phyloP scores from a whole-genome alignment of 2,329 filamentous ascomycete species.

The Rhytidhysteron rufulum region DNA sequence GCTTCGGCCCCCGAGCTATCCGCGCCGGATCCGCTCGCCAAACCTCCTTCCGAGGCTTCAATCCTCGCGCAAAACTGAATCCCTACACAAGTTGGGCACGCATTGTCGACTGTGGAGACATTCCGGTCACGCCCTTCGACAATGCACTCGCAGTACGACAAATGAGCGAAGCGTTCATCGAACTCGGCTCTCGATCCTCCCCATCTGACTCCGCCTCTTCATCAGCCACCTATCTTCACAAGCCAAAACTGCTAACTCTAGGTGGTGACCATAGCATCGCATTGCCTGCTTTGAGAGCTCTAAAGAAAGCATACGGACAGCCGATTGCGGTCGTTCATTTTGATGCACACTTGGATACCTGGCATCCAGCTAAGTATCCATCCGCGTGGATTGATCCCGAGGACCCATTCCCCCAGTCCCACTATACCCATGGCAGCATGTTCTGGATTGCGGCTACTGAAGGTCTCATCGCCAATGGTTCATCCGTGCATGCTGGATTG shows the following conservation, averaged over 20 bases:
- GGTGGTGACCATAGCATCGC: conserved; percentile 51
- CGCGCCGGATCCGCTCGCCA: conserved; percentile 79
- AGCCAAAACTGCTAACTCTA: conserved; percentile 45
- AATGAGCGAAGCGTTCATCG: conserved; percentile 76
- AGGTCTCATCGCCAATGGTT: conserved; percentile 70
- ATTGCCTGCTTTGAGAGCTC: conserved; percentile 47
- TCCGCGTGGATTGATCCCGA: conserved; percentile 61
- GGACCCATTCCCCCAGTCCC: conserved; percentile 58
- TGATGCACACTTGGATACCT: conserved; percentile 72
- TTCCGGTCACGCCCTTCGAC: conserved; percentile 82
- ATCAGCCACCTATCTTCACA: conserved; percentile 38
- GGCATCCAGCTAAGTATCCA: conserved; percentile 78
- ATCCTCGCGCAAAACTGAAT: conserved; percentile 76
- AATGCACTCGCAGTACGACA: conserved; percentile 76
- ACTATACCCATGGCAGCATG: conserved; percentile 87
- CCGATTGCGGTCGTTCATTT: conserved; percentile 50
- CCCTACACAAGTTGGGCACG: conserved; percentile 76
- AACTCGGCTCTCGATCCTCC: conserved; percentile 54
- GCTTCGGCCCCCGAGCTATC: conserved; percentile 86
- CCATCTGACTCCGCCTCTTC: conserved; percentile 35
- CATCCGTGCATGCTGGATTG: conserved; percentile 77
- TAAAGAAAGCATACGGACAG: conserved; percentile 43
- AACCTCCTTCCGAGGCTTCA: conserved; percentile 75
- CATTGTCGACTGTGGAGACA: conserved; percentile 86
- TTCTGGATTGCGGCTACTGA: conserved; percentile 85